Evolutionary conservation across 192 early-diverging fungal genomes (phyloP).

Genomic region (Coemansia sp.): DNA sequence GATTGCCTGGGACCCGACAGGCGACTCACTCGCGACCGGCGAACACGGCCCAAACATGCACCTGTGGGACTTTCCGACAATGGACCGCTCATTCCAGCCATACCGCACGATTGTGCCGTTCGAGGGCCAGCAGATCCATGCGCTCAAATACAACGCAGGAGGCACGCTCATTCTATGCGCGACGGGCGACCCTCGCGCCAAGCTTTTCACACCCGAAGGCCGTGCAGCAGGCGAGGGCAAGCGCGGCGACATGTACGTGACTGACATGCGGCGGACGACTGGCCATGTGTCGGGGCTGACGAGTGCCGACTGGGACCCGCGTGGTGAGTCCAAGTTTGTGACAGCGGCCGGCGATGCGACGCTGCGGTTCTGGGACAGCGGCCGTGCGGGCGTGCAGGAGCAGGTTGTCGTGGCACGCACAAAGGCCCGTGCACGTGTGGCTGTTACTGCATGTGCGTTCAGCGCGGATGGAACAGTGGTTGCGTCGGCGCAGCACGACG

Average conservation of each 20-base stretch:
- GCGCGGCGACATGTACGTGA: conserved; percentile 93
- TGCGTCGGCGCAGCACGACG: conserved; percentile 65
- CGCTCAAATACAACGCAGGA: conserved; percentile 70
- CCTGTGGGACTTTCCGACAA: conserved; percentile 92
- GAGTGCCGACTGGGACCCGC: conserved; percentile 78
- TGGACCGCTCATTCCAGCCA: conserved; percentile 72
- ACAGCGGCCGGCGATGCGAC: conserved; percentile 83
- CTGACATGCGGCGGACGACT: conserved; percentile 78
- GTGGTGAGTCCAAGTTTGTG: conserved; percentile 60
- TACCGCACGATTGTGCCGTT: conserved; percentile 79
- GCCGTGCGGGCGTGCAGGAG: conserved; percentile 67
- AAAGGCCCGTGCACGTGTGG: conserved; percentile 64
- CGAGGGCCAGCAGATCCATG: conserved; percentile 79
- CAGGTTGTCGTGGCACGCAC: conserved; percentile 77
- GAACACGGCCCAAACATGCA: conserved; percentile 78
- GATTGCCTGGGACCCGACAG: conserved; percentile 79
- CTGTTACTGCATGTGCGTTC: conserved; percentile 70
- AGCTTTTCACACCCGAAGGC: conserved; percentile 81
- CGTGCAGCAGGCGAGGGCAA: conserved; percentile 67
- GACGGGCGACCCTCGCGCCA: conserved; percentile 67
- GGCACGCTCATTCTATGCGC: conserved; percentile 82
- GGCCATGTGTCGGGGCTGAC: conserved; percentile 86
- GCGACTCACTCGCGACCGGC: conserved; percentile 74
- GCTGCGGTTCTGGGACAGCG: conserved; percentile 74
- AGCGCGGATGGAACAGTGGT: conserved; percentile 61